Evolutionary conservation across 75 land plant genomes (phyloP).

Genomic region (Ceratopteris richardii): DNA sequence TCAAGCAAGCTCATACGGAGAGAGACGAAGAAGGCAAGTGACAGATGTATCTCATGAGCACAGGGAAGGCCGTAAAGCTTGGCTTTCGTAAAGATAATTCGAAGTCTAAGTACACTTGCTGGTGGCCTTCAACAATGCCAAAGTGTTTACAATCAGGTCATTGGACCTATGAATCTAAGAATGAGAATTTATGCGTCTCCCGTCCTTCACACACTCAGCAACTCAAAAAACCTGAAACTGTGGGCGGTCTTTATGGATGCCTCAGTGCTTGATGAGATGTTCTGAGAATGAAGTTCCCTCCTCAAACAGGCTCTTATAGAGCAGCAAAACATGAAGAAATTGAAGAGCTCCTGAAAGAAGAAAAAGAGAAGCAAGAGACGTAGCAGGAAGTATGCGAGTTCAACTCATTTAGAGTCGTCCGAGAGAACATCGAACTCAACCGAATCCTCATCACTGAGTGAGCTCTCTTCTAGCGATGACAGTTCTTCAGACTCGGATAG

Average conservation of each 20-base stretch:
- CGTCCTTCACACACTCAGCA: constrained; percentile 77
- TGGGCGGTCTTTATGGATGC: constrained; percentile 36
- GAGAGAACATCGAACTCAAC: constrained; percentile 10
- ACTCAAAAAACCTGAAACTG: constrained; percentile 64
- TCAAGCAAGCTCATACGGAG: too few species aligned
- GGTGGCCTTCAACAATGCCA: constrained; percentile 58
- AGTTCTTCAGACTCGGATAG: constrained; percentile 33
- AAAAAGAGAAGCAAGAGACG: constrained; percentile 26
- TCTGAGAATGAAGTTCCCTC: neutral
- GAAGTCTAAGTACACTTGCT: constrained; percentile 20
- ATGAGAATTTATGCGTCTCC: constrained; percentile 73
- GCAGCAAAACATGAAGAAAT: constrained; percentile 17
- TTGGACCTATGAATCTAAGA: constrained; percentile 91
- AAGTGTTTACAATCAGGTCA: constrained; percentile 81
- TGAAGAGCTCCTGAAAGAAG: neutral
- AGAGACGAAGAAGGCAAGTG: constrained; percentile 89
- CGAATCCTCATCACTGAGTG: constrained; percentile 59
- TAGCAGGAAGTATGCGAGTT: constrained; percentile 16
- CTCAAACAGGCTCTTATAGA: neutral
- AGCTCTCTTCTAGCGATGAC: constrained; percentile 13
- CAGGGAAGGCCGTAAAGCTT: constrained; percentile 73
- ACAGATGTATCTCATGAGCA: constrained; percentile 93
- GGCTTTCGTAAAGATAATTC: constrained; percentile 59
- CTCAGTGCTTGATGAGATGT: constrained; percentile 39
- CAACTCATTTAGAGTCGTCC: constrained; percentile 21